phyloP scores from a whole-genome alignment of 345 rosid species.

The Brassica rapa region DNA sequence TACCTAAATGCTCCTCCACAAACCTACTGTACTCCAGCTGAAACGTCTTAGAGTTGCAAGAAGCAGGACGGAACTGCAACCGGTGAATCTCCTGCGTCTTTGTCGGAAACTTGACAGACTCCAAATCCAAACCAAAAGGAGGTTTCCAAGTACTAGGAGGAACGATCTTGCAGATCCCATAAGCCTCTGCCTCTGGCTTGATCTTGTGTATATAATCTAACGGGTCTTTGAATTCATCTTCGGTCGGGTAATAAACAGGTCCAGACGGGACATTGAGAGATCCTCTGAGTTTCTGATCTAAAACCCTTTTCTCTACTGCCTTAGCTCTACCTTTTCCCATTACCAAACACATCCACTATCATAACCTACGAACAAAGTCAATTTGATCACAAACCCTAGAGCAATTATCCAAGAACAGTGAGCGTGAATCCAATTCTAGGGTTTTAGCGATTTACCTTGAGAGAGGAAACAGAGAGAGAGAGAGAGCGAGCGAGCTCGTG shows the following conservation, averaged over 20 bases:
- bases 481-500: conserved; percentile 25
- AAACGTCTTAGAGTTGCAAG: conserved; percentile 82
- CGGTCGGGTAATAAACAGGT: conserved; percentile 79
- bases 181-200: conserved; percentile 83
- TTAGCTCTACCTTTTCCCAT: conserved; percentile 96
- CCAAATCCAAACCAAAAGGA: conserved; percentile 70
- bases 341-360: conserved; percentile 36
- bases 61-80: conserved; percentile 87
- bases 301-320: conserved; percentile 69
- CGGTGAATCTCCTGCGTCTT: conserved; percentile 97
- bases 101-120: conserved; percentile 72
- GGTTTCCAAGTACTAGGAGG: conserved; percentile 81
- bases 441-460: conserved; percentile 52
- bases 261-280: conserved; percentile 59
- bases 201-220: conserved; percentile 80
- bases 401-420: not conserved
- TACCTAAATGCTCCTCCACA: conserved; percentile 66
- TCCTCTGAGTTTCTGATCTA: conserved; percentile 55
- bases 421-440: conserved; percentile 43
- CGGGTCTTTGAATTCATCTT: conserved; percentile 83
- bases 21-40: conserved; percentile 86
- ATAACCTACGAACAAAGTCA: conserved; percentile 37
- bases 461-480: not conserved
- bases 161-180: conserved; percentile 91
- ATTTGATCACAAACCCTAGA: conserved; percentile 22